These are phyloP conservation scores for Elsinoe fawcettii DNA, from an alignment of 2,329 filamentous ascomycete species.

Conservation along the genomic window DNA sequence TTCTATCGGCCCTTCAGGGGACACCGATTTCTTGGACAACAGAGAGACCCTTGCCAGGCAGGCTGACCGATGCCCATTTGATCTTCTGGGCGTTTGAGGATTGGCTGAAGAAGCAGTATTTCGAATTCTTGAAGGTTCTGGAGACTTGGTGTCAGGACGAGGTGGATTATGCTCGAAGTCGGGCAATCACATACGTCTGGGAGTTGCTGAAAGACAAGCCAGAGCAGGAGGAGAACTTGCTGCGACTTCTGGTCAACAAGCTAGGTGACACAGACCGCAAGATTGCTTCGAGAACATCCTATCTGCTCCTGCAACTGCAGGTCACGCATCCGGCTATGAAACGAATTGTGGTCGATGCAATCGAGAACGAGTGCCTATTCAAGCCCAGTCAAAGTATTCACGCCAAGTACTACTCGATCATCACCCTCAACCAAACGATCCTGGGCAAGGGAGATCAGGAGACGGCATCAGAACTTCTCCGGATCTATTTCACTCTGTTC, in stretches of 20 bases:
- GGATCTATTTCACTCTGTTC: conserved; percentile 90
- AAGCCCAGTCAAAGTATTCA: conserved; percentile 79
- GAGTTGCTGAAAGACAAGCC: conserved; percentile 91
- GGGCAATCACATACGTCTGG: conserved; percentile 84
- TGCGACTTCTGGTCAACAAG: conserved; percentile 90
- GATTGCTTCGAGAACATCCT: conserved; percentile 87
- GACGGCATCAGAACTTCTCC: conserved; percentile 70
- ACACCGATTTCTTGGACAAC: conserved; percentile 56
- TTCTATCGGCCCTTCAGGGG: conserved; percentile 63
- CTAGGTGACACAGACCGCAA: conserved; percentile 92
- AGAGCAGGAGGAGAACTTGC: conserved; percentile 89
- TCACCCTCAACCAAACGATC: conserved; percentile 95
- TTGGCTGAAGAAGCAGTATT: conserved; percentile 90
- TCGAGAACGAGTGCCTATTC: conserved; percentile 83
- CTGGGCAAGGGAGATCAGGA: conserved; percentile 75
- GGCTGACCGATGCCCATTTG: conserved; percentile 67
- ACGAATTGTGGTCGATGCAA: conserved; percentile 68
- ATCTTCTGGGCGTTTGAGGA: conserved; percentile 89
- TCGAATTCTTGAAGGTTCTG: conserved; percentile 82
- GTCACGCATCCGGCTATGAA: conserved; percentile 92
- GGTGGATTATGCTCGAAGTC: conserved; percentile 82
- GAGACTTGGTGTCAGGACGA: conserved; percentile 93
- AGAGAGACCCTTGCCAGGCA: conserved; percentile 63
- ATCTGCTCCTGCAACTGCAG: conserved; percentile 85
- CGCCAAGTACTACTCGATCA: conserved; percentile 91